Conservation (phyloP, 2,329 filamentous ascomycete species). For the Colletotrichum gigasporum region DNA sequence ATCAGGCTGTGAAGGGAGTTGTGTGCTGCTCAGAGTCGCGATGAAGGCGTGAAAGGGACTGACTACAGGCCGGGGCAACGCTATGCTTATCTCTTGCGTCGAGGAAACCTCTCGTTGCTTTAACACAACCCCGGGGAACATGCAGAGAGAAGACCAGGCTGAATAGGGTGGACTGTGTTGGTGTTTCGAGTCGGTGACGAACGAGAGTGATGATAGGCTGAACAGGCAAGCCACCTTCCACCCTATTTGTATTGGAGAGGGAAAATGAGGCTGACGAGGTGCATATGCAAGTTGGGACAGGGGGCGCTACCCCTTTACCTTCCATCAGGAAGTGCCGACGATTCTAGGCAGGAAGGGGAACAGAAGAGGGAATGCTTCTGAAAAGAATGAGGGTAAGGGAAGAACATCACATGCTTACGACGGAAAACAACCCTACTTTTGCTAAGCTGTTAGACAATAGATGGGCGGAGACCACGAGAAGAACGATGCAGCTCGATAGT, state of each 20-base stretch:
- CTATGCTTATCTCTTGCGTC: conserved; percentile 6
- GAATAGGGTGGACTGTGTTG: background rate
- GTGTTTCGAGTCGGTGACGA: background rate
- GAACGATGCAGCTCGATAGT: background rate
- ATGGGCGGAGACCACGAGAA: too few relatives aligned
- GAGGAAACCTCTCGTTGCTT: background rate
- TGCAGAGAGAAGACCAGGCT: too few relatives aligned
- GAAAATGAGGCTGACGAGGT: background rate
- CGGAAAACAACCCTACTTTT: too few relatives aligned
- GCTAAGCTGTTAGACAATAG: too few relatives aligned
- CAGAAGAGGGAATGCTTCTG: too few relatives aligned
- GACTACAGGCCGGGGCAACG: too few relatives aligned
- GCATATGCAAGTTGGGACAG: background rate
- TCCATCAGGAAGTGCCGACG: too few relatives aligned
- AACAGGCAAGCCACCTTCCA: conserved; percentile 18
- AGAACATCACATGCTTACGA: too few relatives aligned
- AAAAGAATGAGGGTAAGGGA: too few relatives aligned
- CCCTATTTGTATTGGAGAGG: conserved; percentile 24
- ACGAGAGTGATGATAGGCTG: conserved; percentile 27
- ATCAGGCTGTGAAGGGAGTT: conserved; percentile 3
- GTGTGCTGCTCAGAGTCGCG: background rate
- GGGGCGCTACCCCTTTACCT: background rate
- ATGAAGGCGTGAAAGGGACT: background rate
- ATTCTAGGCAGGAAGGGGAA: too few relatives aligned
- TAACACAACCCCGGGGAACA: background rate